Percentiles rank a stretch among this genome's conserved stretches.
These are phyloP conservation scores for Apiotrichum veenhuisii DNA, from an alignment of 1,284 basidiomycete genomes.

Conservation along the genomic window DNA sequence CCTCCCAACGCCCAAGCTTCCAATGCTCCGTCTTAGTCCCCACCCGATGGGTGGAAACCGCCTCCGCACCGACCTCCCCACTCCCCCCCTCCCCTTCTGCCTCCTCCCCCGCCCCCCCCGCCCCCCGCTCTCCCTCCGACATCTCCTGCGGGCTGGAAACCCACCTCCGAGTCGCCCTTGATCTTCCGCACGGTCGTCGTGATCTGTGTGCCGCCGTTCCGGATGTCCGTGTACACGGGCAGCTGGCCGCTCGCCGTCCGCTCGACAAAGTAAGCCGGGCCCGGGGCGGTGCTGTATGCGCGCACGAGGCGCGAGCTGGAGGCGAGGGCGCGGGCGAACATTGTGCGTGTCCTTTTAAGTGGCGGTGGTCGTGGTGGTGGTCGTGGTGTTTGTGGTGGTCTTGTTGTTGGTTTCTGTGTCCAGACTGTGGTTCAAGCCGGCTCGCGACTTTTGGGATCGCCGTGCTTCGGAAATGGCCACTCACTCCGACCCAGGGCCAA, in stretches of 20 bases:
- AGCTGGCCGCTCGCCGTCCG: conserved; percentile 25
- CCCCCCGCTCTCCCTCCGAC: neutral
- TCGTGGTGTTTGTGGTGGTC: neutral
- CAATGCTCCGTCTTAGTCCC: no score
- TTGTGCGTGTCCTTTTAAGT: neutral
- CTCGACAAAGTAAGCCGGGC: conserved; percentile 17
- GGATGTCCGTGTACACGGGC: conserved; percentile 38
- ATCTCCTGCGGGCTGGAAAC: no score
- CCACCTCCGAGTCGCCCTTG: conserved; percentile 24
- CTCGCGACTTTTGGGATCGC: no score
- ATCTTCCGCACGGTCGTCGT: conserved; percentile 34
- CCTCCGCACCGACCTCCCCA: no score
- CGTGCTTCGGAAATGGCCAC: neutral
- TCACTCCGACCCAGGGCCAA: neutral
- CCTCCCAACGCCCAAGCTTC: no score
- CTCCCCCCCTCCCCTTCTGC: neutral
- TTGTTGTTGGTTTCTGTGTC: neutral
- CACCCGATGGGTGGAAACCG: no score
- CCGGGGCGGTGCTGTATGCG: neutral
- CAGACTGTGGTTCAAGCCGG: no score
- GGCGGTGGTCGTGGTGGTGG: neutral
- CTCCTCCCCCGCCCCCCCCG: neutral
- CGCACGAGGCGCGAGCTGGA: neutral
- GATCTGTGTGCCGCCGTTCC: conserved; percentile 26
- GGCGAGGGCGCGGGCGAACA: conserved; percentile 2